Evolutionary conservation across 2,329 filamentous ascomycete genomes (phyloP).

Genomic region (Fusarium sp.): DNA sequence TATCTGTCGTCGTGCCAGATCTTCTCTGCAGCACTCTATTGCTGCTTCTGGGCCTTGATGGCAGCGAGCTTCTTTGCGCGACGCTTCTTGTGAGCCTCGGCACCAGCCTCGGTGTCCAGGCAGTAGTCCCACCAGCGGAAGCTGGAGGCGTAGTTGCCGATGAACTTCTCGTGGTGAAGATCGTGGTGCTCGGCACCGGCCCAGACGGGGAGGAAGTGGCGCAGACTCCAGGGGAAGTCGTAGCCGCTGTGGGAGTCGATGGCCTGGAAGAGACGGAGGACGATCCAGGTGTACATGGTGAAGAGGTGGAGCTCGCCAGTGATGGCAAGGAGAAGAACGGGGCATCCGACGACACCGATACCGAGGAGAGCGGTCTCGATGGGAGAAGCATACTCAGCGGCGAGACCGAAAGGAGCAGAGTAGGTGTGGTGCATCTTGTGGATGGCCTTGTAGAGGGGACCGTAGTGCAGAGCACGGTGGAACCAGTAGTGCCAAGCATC

Average conservation of each 20-base stretch:
- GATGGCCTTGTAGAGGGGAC: constrained; percentile 92
- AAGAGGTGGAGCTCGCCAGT: constrained; percentile 92
- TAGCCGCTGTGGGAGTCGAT: constrained; percentile 98
- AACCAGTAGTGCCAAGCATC: constrained; percentile 99
- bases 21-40: constrained; percentile 57
- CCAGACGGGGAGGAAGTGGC: constrained; percentile 97
- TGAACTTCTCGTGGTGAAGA: constrained; percentile 96
- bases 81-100: constrained; percentile 85
- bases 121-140: constrained; percentile 99
- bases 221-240: constrained; percentile 97
- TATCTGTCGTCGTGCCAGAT: constrained; percentile 7
- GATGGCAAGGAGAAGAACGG: constrained; percentile 84
- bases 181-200: constrained; percentile 97
- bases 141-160: constrained; percentile 97
- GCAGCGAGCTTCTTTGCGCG: constrained; percentile 79
- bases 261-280: constrained; percentile 92
- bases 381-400: constrained; percentile 96
- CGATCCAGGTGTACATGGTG: constrained; percentile 98
- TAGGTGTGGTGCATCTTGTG: constrained; percentile 99
- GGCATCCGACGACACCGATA: constrained; percentile 83
- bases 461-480: constrained; percentile 93
- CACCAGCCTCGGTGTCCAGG: constrained; percentile 92
- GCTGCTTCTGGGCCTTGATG: constrained; percentile 73
- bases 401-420: constrained; percentile 94
- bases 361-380: constrained; percentile 97